A percentile compares a stretch with the other conserved stretches of the same genome.
Conservation (phyloP, 768 basidiomycete genomes). For the Mycena metata region DNA sequence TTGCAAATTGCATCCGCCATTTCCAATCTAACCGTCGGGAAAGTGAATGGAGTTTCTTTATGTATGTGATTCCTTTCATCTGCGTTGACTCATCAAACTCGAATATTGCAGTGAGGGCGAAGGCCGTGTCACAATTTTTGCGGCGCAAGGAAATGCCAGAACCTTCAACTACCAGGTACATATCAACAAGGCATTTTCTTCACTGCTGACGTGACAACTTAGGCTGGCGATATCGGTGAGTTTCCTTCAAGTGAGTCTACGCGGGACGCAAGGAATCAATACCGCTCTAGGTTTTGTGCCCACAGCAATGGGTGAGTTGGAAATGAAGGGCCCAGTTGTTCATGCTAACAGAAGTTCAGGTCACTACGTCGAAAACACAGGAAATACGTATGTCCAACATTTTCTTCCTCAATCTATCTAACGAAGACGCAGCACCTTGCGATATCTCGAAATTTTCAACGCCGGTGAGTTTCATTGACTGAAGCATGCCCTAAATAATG, state of each 20-base stretch:
- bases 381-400: slow-evolving; percentile 50
- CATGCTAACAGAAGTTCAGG: slow-evolving; percentile 42
- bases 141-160: slow-evolving; percentile 63
- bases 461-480: slow-evolving; percentile 45
- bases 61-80: slow-evolving; percentile 52
- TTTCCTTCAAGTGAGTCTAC: not conserved
- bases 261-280: not conserved
- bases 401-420: not conserved
- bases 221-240: slow-evolving; percentile 72
- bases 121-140: slow-evolving; percentile 70
- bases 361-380: slow-evolving; percentile 69
- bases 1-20: too few relatives aligned
- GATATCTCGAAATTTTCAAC: slow-evolving; percentile 64
- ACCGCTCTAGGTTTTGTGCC: slow-evolving; percentile 64
- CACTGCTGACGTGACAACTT: not conserved
- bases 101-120: slow-evolving; percentile 59
- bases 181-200: not conserved
- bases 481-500: not conserved
- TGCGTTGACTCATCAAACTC: slow-evolving; percentile 17
- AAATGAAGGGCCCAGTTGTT: not conserved
- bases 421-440: slow-evolving; percentile 48
- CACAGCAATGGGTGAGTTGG: slow-evolving; percentile 63
- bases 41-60: slow-evolving; percentile 69
- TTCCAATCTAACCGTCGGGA: too few relatives aligned
- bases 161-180: slow-evolving; percentile 71